phyloP scores from a whole-genome alignment of 192 early-diverging fungal genomes.

The Podila epigama region DNA sequence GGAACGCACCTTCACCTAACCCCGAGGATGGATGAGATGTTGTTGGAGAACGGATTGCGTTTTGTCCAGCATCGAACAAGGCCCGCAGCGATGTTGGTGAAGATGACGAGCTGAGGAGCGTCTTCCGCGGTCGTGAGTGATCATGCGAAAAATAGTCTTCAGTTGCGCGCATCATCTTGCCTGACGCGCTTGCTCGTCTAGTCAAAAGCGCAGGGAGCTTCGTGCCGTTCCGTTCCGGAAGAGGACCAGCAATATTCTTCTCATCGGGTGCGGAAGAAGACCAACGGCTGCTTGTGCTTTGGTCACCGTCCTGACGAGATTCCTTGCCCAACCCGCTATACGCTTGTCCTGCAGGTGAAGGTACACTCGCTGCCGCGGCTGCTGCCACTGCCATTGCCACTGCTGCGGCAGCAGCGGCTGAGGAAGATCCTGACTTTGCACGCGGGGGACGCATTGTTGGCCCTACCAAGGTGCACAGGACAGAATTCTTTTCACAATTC shows the following conservation, averaged over 20 bases:
- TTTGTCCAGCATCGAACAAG: conserved; percentile 5
- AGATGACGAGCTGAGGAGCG: conserved; percentile 31
- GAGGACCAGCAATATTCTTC: neutral
- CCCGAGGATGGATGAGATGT: neutral
- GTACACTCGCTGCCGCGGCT: conserved; percentile 24
- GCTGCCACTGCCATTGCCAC: conserved; percentile 39
- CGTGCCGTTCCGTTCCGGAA: neutral
- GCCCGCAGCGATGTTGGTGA: conserved; percentile 35
- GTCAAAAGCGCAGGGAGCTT: conserved; percentile 13
- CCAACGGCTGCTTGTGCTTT: too few species aligned
- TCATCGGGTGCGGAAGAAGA: too few species aligned
- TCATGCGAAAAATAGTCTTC: conserved; percentile 3
- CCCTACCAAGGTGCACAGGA: conserved; percentile 40
- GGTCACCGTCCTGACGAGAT: neutral
- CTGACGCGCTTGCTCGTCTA: conserved; percentile 37
- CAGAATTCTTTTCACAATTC: conserved; percentile 38
- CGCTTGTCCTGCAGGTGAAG: neutral
- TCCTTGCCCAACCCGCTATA: conserved; percentile 5
- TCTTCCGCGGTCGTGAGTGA: neutral
- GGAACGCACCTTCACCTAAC: neutral
- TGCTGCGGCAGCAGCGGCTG: conserved; percentile 35
- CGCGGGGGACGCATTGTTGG: conserved; percentile 41
- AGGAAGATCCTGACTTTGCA: conserved; percentile 33
- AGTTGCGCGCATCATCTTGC: conserved; percentile 24
- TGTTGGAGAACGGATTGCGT: neutral